Evolutionary conservation across 2,329 filamentous ascomycete species (phyloP), one percentile per base, ranked within the genome.

Genomic region (Cercospora janseana): DNA sequence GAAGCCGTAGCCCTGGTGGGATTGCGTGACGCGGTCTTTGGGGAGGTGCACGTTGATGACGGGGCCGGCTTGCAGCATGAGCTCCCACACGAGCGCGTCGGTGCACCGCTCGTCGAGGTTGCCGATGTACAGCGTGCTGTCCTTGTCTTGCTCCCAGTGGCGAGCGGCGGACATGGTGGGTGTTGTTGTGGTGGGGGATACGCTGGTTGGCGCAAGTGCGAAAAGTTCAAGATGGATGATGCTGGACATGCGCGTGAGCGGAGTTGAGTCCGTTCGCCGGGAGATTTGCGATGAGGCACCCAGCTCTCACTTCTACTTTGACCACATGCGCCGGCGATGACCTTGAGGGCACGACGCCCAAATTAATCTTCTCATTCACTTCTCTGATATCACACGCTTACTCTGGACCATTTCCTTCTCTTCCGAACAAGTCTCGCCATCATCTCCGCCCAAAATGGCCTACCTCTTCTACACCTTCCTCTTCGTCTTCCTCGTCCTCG

Each of bases 41-140:
- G 93, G 93, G 67, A 98, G 84, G 74, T 98, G 93, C 57, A 98
- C 92, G 72, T 97, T 97, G 67, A 95, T 88, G 64, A 98, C 94
- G 62, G 92, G 91, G 48, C 93, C 93, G 69, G 91, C 90, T 75
- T 98, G 93, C 49, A 96, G 84, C 90, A 97, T 97, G 64, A 98
- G 80, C 77, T 98, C 93, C 85, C 93, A 96, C 60, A 98, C 83
- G 61, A 95, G 80, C 62, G 86, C 85, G 67, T 95, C 89, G 38
- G 86, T 86, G 59, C 93, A 88, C 70, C 93, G 89, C 77, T 98
- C 93, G 75, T 98, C 93, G 65, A 98, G 89, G 71, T 97, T 97
- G 68, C 93, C 93, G 62, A 97, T 88, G 72, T 98, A 98, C 69
- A 97, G 88, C 32, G 93, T 97, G 62, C 90, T 90, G 73, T 97